phyloP scores from a whole-genome alignment of 768 basidiomycete species.

The Termitomyces sp. region DNA sequence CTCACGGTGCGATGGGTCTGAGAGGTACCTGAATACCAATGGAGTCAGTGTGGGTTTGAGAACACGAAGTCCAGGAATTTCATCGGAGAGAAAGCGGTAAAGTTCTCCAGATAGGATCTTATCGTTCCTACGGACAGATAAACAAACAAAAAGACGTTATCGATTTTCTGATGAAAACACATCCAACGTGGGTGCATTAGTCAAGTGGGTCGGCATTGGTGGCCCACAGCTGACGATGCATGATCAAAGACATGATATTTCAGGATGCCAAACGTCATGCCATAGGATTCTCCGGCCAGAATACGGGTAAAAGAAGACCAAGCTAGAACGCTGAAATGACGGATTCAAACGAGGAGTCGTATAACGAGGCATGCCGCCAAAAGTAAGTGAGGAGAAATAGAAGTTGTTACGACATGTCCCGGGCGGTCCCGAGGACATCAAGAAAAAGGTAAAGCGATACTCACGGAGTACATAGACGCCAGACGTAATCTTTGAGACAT shows the following conservation, averaged over 20 bases:
- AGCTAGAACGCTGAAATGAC: background rate
- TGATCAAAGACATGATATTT: background rate
- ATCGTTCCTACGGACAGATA: background rate
- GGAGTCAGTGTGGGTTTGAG: constrained; percentile 11
- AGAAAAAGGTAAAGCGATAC: constrained; percentile 17
- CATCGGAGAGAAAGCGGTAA: background rate
- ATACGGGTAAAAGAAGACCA: background rate
- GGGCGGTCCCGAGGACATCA: constrained; percentile 5
- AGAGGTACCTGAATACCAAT: constrained; percentile 45
- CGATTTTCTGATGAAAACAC: background rate
- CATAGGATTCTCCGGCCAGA: background rate
- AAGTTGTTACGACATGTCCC: background rate
- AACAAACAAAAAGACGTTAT: too few species aligned
- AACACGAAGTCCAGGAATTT: background rate
- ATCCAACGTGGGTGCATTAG: background rate
- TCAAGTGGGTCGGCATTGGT: background rate
- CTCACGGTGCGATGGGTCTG: constrained; percentile 55
- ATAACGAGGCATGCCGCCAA: background rate
- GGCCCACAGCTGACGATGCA: background rate
- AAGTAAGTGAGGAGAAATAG: background rate
- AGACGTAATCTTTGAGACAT: constrained; percentile 48
- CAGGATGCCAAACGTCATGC: background rate
- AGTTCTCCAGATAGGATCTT: background rate
- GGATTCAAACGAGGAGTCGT: background rate
- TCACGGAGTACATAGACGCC: constrained; percentile 63